Evolutionary conservation across 352 stramenopile genomes (phyloP).

Genomic region (Phytophthora quininea): DNA sequence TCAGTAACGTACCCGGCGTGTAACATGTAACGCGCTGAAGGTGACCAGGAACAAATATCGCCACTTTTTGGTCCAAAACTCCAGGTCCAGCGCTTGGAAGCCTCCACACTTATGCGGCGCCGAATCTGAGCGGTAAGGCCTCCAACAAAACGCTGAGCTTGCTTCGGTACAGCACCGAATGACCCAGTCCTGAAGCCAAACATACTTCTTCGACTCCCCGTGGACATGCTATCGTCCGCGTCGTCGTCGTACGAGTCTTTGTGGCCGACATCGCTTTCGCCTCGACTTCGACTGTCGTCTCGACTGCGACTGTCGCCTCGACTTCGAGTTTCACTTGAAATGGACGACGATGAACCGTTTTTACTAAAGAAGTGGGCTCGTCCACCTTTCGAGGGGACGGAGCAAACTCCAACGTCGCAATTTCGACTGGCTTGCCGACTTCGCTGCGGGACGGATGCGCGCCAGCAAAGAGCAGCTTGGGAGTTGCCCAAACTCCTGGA

Average conservation of each 20-base stretch:
- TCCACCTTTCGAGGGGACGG: slow-evolving; percentile 42
- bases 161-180: slow-evolving; percentile 68
- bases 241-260: slow-evolving; percentile 33
- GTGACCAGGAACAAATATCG: slow-evolving; percentile 66
- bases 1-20: slow-evolving; percentile 61
- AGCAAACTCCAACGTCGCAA: slow-evolving; percentile 52
- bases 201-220: slow-evolving; percentile 53
- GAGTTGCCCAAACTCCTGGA: slow-evolving; percentile 94
- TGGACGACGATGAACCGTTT: slow-evolving; percentile 26
- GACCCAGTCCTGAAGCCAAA: slow-evolving; percentile 74
- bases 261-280: slow-evolving; percentile 19
- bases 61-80: slow-evolving; percentile 53
- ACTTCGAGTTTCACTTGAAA: slow-evolving; percentile 25
- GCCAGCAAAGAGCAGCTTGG: slow-evolving; percentile 74
- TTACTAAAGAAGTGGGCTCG: slow-evolving; percentile 15
- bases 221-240: slow-evolving; percentile 28
- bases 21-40: slow-evolving; percentile 69
- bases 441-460: slow-evolving; percentile 73
- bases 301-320: slow-evolving; percentile 13
- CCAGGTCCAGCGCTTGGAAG: slow-evolving; percentile 75
- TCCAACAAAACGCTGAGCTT: slow-evolving; percentile 76
- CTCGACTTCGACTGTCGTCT: slow-evolving; percentile 19
- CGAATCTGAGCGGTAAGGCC: slow-evolving; percentile 79
- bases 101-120: slow-evolving; percentile 75
- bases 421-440: slow-evolving; percentile 56